Conservation (phyloP, 2,329 filamentous ascomycete species). For the Epichloe festucae region DNA sequence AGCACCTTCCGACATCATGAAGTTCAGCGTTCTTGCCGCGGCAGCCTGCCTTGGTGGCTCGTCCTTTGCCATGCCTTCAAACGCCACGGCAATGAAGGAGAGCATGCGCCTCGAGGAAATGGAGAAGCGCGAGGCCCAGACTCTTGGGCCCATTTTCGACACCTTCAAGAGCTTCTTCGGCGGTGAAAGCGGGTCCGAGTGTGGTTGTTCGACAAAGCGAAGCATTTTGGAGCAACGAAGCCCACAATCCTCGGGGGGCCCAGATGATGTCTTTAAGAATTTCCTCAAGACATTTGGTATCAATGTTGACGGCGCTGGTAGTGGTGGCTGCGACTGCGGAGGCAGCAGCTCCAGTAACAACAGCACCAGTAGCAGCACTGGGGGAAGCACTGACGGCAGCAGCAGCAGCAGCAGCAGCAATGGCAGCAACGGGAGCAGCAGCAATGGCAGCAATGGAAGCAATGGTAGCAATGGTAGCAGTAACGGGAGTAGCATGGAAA, state of each 20-base stretch:
- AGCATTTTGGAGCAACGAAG: too few relatives aligned
- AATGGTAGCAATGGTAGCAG: too few relatives aligned
- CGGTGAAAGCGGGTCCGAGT: too few relatives aligned
- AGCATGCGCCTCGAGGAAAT: too few relatives aligned
- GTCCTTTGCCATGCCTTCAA: background rate
- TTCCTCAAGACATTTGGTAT: background rate
- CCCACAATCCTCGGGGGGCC: too few relatives aligned
- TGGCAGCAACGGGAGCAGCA: background rate
- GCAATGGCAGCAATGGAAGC: background rate
- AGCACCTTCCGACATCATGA: background rate
- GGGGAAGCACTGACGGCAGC: too few relatives aligned
- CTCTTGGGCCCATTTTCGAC: too few relatives aligned
- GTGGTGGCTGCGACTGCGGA: background rate
- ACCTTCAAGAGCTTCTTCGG: too few relatives aligned
- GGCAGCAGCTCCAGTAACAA: background rate
- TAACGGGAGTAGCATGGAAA: background rate
- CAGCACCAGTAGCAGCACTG: background rate
- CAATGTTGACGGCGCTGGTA: background rate
- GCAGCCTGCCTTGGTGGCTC: background rate
- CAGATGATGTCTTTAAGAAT: too few relatives aligned
- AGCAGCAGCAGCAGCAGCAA: background rate
- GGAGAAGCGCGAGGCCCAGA: too few relatives aligned
- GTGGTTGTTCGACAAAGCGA: too few relatives aligned
- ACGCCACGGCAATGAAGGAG: too few relatives aligned
- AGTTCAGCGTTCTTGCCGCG: background rate